Base-by-base conservation (phyloP, 2,329 filamentous ascomycete species). In the Macrophomina pseudophaseolina region DNA sequence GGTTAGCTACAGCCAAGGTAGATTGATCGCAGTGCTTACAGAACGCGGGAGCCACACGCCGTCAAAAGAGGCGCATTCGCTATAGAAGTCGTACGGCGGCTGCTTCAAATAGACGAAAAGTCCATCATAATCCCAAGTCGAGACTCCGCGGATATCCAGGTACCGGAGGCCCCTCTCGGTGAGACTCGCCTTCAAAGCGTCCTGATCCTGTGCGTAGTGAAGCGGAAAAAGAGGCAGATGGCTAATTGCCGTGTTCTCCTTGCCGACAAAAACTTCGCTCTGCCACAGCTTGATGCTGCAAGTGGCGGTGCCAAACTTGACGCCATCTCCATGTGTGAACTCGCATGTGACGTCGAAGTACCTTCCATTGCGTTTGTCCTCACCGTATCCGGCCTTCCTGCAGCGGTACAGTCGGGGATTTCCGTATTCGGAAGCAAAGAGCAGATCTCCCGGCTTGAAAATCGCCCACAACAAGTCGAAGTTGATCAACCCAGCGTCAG, bases 321-420 rank as follows among this genome's bases (percentile, higher is more conserved):
- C 69, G 28, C 77, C 77, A 63, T 79, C 77, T 56, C 74, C 77
- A 62, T 75, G 71, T n/a, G 77, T 75, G 38, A 69, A 76, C n/a
- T 71, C 67, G 38, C 74, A 68, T 6, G 67, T 56, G 5, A 79
- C 60, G 3, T 70, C 64, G 11, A 79, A 68, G 23, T 70, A 75
- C 44, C 72, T 72, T 4, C 72, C 72, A 3, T 64, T 42, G 5
- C 68, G 65, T 30, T 68, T 70, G 56, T 67, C 67, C 28, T 69
- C 70, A 14, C 72, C 66, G 65, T 77, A 77, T n/a, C 67, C 68
- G 28, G 74, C 75, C 58, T 70, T 74, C 9, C 64, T 49, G 12
- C 78, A 70, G 9, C 65, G 71, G 60, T 74, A 75, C 0, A 76
- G 71, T 3, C 76, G 69, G 7, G 70, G 67, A 44, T 78, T 74